Evolutionary conservation across 306 rosid genomes (phyloP).

Genomic region (Cicer chorassanicum): DNA sequence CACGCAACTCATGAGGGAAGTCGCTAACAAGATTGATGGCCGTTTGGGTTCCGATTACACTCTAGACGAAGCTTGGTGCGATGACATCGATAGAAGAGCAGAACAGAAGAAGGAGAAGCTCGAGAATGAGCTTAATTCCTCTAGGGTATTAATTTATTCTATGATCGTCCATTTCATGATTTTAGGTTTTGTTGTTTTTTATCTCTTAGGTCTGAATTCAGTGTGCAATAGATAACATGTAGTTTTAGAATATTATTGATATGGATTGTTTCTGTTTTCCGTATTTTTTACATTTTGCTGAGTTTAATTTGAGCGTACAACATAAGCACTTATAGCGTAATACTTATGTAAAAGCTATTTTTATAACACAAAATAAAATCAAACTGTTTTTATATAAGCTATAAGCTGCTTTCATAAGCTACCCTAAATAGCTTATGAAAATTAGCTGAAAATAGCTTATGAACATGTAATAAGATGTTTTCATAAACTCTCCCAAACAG

Average conservation of each 20-base stretch:
- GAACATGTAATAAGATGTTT: too few species aligned
- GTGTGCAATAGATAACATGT: neutral
- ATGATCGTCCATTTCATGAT: neutral
- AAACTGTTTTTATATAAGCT: too few species aligned
- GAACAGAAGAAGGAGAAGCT: conserved; percentile 95
- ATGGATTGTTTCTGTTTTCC: neutral
- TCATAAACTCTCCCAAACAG: too few species aligned
- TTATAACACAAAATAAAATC: too few species aligned
- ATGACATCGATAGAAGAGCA: conserved; percentile 69
- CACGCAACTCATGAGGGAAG: conserved; percentile 75
- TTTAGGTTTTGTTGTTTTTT: conserved; percentile 3
- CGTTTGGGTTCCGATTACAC: conserved; percentile 64
- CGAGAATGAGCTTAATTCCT: conserved; percentile 89
- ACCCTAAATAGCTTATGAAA: too few species aligned
- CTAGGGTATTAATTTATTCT: conserved; percentile 53
- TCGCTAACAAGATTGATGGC: conserved; percentile 72
- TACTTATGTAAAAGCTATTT: too few species aligned
- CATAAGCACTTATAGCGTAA: too few species aligned
- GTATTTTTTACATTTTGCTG: neutral
- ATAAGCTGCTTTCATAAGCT: too few species aligned
- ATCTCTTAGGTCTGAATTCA: neutral
- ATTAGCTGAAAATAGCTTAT: too few species aligned
- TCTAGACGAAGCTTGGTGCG: conserved; percentile 75
- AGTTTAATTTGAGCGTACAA: conserved; percentile 4
- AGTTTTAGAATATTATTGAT: neutral